Conservation (phyloP, 306 rosid genomes). For the Cucurbita moschata region DNA sequence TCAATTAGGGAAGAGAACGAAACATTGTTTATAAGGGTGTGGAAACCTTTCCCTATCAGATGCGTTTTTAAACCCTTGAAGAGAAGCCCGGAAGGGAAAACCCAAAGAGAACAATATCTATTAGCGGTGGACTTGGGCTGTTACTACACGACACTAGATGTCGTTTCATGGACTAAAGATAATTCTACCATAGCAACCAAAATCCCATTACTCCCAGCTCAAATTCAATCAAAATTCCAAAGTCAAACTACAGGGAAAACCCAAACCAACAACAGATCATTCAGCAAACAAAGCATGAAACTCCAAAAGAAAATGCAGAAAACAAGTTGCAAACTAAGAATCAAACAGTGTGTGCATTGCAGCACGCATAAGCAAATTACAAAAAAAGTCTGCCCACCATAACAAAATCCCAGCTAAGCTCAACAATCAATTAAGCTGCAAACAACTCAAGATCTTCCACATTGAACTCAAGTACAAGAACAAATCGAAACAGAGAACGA, state of each 20-base stretch:
- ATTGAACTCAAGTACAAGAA: neutral
- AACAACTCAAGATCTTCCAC: neutral
- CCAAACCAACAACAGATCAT: neutral
- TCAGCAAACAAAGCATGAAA: neutral
- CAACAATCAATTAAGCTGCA: neutral
- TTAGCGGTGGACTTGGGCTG: no score
- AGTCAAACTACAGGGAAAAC: neutral
- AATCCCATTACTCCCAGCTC: neutral
- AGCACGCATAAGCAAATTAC: neutral
- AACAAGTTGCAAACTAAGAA: neutral
- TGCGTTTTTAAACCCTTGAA: no score
- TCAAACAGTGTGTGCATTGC: neutral
- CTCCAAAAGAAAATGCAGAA: neutral
- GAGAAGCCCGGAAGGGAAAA: no score
- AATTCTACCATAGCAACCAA: neutral
- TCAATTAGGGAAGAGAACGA: no score
- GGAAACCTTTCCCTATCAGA: no score
- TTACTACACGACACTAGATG: no score
- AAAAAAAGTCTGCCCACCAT: neutral
- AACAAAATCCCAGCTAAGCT: neutral
- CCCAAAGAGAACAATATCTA: no score
- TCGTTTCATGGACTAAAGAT: neutral
- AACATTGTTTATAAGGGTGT: no score
- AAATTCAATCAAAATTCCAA: neutral
- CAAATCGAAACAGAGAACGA: neutral